These are phyloP conservation scores for Epicoccum nigrum DNA, from an alignment of 2,329 filamentous ascomycete species.

Conservation along the genomic window DNA sequence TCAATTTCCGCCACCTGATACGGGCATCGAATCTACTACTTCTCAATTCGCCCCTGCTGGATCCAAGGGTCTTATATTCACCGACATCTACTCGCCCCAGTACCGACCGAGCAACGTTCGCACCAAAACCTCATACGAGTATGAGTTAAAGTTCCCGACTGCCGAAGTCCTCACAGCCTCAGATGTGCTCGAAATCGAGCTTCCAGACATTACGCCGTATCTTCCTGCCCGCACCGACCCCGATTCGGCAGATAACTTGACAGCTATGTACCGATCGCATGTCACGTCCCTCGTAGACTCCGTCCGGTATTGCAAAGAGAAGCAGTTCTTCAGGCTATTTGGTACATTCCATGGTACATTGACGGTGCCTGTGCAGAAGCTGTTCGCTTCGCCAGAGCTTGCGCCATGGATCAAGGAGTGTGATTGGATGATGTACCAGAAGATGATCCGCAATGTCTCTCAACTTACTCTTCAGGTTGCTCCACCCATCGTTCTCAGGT, in stretches of 20 bases:
- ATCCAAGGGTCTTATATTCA: slow-evolving; percentile 54
- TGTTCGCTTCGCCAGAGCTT: slow-evolving; percentile 80
- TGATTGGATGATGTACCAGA: slow-evolving; percentile 94
- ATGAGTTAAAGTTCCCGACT: slow-evolving; percentile 66
- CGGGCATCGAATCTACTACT: slow-evolving; percentile 35
- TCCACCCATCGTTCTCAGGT: slow-evolving; percentile 84
- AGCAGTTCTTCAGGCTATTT: slow-evolving; percentile 93
- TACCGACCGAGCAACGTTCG: slow-evolving; percentile 46
- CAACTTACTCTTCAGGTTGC: slow-evolving; percentile 90
- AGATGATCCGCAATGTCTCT: slow-evolving; percentile 91
- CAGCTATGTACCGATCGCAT: slow-evolving; percentile 89
- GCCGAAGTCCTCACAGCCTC: slow-evolving; percentile 62
- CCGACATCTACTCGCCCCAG: slow-evolving; percentile 53
- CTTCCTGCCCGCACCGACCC: slow-evolving; percentile 81
- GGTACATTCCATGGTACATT: slow-evolving; percentile 95
- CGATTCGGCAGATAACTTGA: slow-evolving; percentile 84
- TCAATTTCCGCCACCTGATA: slow-evolving; percentile 50
- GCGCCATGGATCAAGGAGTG: slow-evolving; percentile 95
- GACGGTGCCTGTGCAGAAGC: slow-evolving; percentile 93
- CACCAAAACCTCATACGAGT: slow-evolving; percentile 63
- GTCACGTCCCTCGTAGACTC: slow-evolving; percentile 95
- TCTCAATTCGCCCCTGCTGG: slow-evolving; percentile 44
- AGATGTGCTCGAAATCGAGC: slow-evolving; percentile 72
- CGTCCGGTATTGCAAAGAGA: slow-evolving; percentile 94
- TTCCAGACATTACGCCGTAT: slow-evolving; percentile 87